Evolutionary conservation across 2,329 filamentous ascomycete species (phyloP).

Genomic region (Hortaea werneckii): DNA sequence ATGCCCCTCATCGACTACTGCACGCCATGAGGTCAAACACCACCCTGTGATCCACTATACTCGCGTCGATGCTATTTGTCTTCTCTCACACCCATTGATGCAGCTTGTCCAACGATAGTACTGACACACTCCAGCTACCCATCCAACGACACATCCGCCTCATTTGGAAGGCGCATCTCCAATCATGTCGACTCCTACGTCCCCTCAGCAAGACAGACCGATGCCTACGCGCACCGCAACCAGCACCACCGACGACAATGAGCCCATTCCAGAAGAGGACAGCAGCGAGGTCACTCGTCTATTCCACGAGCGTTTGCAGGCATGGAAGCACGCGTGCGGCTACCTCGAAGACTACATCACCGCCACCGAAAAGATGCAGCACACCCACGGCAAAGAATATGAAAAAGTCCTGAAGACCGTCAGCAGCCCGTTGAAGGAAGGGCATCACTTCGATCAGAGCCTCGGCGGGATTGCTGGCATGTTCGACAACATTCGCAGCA

Average conservation of each 20-base stretch:
- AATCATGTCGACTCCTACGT: slow-evolving; percentile 4
- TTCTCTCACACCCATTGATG: too few species aligned
- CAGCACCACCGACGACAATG: slow-evolving; percentile 28
- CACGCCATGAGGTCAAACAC: too few species aligned
- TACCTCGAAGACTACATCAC: slow-evolving; percentile 86
- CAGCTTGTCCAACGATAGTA: too few species aligned
- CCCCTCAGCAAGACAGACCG: slow-evolving; percentile 6
- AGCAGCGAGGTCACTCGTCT: slow-evolving; percentile 46
- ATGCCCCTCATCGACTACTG: too few species aligned
- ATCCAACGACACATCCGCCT: too few species aligned
- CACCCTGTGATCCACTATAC: too few species aligned
- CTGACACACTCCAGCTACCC: too few species aligned
- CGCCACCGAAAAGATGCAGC: slow-evolving; percentile 77
- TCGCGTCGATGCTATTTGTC: too few species aligned
- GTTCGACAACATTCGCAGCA: slow-evolving; percentile 88
- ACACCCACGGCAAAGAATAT: slow-evolving; percentile 81
- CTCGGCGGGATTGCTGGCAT: slow-evolving; percentile 80
- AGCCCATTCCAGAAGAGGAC: slow-evolving; percentile 40
- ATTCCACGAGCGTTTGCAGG: slow-evolving; percentile 76
- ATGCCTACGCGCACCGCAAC: slow-evolving; percentile 24
- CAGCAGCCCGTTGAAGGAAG: slow-evolving; percentile 73
- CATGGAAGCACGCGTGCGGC: slow-evolving; percentile 89
- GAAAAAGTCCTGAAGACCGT: slow-evolving; percentile 93
- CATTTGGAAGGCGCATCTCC: not conserved
- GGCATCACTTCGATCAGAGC: slow-evolving; percentile 83